Percentiles rank a stretch among this genome's conserved stretches.
phyloP scores from a whole-genome alignment of 2,329 filamentous ascomycete species.

The Hirsutella minnesotensis region DNA sequence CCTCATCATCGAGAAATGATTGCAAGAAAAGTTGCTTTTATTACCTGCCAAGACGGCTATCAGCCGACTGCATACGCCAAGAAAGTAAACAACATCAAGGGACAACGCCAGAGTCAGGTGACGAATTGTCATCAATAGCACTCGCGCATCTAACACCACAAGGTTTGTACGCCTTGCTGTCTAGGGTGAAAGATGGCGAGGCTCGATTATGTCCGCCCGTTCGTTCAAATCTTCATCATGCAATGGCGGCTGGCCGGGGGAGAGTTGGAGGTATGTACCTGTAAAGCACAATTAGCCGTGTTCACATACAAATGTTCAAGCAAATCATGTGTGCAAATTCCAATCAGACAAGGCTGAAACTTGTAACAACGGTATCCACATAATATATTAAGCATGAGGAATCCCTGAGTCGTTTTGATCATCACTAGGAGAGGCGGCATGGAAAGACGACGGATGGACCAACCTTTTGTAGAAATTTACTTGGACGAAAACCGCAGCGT shows the following conservation, averaged over 20 bases:
- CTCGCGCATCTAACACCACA: constrained; percentile 37
- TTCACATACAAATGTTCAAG: constrained; percentile 8
- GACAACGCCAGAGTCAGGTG: constrained; percentile 41
- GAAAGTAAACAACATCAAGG: not conserved
- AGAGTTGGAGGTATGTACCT: constrained; percentile 26
- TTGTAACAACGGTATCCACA: constrained; percentile 49
- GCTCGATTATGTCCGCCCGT: constrained; percentile 58
- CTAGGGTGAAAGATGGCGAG: constrained; percentile 31
- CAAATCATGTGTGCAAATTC: constrained; percentile 18
- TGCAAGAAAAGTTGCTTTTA: constrained; percentile 10
- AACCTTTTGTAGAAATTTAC: constrained; percentile 31
- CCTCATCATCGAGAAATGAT: constrained; percentile 30
- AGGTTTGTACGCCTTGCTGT: constrained; percentile 53
- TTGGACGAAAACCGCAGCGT: not conserved
- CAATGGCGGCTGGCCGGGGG: constrained; percentile 12
- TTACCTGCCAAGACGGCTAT: constrained; percentile 22
- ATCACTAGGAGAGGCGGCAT: constrained; percentile 34
- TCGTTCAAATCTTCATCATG: constrained; percentile 57
- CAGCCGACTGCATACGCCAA: constrained; percentile 14
- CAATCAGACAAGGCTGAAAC: constrained; percentile 61
- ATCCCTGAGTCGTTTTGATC: constrained; percentile 53
- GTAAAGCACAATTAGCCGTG: constrained; percentile 24
- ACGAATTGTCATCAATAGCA: constrained; percentile 56
- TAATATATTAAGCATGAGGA: constrained; percentile 56
- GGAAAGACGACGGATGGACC: constrained; percentile 12